A percentile compares a stretch with the other conserved stretches of the same genome.
Evolutionary conservation across 257 asterid genomes (phyloP).

Genomic region (Solanum medicagineum): DNA sequence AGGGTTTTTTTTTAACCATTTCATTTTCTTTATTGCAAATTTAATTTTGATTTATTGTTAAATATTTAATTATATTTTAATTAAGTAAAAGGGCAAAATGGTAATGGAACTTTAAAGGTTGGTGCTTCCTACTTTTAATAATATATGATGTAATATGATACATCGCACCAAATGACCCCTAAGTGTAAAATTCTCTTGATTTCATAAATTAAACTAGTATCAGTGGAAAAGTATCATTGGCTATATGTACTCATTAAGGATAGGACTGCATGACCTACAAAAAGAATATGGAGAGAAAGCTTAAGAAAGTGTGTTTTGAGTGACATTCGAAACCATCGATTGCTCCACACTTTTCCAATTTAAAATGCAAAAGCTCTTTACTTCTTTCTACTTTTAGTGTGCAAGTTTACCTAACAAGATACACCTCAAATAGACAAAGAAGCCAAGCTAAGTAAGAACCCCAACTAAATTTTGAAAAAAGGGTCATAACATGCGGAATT

Average conservation of each 20-base stretch:
- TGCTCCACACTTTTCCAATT: neutral
- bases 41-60: too few species aligned
- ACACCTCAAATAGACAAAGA: neutral
- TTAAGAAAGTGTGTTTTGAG: neutral
- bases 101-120: too few species aligned
- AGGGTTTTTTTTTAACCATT: too few species aligned
- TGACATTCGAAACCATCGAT: neutral
- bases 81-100: too few species aligned
- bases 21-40: too few species aligned
- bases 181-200: too few species aligned
- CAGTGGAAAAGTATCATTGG: neutral
- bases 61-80: too few species aligned
- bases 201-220: too few species aligned
- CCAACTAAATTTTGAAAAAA: neutral
- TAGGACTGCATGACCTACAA: neutral
- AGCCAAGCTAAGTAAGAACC: neutral
- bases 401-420: neutral
- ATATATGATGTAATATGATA: too few species aligned
- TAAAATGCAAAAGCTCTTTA: neutral
- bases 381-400: neutral
- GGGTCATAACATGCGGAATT: too few species aligned
- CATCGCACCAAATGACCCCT: too few species aligned
- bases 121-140: too few species aligned
- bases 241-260: neutral
- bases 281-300: neutral